Base-by-base conservation (phyloP, 2,329 filamentous ascomycete genomes). In the Diplodia scrobiculata region DNA sequence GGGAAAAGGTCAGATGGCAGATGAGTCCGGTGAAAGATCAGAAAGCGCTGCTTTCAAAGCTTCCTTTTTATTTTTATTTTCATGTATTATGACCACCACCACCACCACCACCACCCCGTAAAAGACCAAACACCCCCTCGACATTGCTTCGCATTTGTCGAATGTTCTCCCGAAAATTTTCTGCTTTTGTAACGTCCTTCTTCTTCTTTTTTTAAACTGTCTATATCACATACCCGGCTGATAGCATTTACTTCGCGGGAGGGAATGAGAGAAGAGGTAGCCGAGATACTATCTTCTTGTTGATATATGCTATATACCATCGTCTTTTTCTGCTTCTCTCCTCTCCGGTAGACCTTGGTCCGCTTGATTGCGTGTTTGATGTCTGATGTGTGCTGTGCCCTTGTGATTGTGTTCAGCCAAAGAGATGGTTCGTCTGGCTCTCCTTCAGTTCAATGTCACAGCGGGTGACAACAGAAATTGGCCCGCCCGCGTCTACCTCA, bases 231-330 rank as follows among this genome's bases (percentile, higher is more conserved):
- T 10, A 62, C 45, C 27, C 29, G 45, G 45, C 45, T 17, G 9
- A 19, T 11, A 6, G 32, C 14, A 25, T 7, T 32, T 27, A 29
- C 5, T 36, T 36, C 11, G 9, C 17, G 41, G 9, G n/a, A 45
- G 41, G 41, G 41, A 45, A 45, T 45, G 41, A 45, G 41, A 45
- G 41, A 45, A n/a, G 38, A 36, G 41, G 34, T 45, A 21, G 27
- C 25, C 10, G 45, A 17, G 17, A 36, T 10, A 45, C 5, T 62
- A 62, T 17, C 25, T 62, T 62, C 58, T 62, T 62, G 41, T 62
- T 32, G 58, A 62, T 62, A 62, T 50, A 62, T 62, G 58, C 45
- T 62, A 62, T 62, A 62, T 62, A 62, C 58, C 58, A 62, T 38
- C 29, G 1, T 17, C 55, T n/a, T 62, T 36, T n/a, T 34, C 25